Evolutionary conservation across 2,329 filamentous ascomycete genomes (phyloP), one percentile per base, ranked within the genome.

Genomic region (Colletotrichum navitas): DNA sequence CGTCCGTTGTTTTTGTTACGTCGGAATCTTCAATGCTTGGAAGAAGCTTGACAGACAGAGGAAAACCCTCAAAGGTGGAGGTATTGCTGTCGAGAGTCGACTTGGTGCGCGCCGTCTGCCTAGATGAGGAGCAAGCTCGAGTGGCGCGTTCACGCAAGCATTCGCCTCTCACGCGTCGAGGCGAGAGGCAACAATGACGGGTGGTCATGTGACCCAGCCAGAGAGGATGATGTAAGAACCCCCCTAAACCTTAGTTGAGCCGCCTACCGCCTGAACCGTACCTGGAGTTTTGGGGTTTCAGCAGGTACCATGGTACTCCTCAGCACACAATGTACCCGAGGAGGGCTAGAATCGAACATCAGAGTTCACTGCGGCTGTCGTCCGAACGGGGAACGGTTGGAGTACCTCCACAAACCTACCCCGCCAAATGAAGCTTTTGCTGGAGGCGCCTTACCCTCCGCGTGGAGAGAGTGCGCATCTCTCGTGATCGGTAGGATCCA

Each of bases 371-470:
- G 65, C 58, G 24, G 55, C 63, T 47, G 64, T 71, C 68, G 68
- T 71, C 68, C 68, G 68, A 71, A 71, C 65, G 52, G 68, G 45
- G 65, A 63, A 68, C 59, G 34, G 58, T 63, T 71, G 55, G 68
- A 62, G 11, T 45, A 47, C 64, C 60, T 51, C 68, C 68, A 59
- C 51, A 71, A 71, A 63, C 65, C 52, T 71, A 71, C 68, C 65
- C 68, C 68, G 68, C 68, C 59, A 68, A 47, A 68, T 5, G 51
- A 39, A 36, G 47, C 61, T 52, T 55, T 66, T 14, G 65, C 59
- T 60, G 24, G 52, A 63, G 58, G 26, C 67, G 54, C 58, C 52
- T 41, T 62, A 52, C 39, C n/a, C 45, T 59, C 52, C 49, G 26
- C 58, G 29, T 10, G 21, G 26, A 24, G 21, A 34, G 21, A 12